A percentile compares a stretch with the other conserved stretches of the same genome.
Conservation (phyloP, 2,329 filamentous ascomycete species). For the Bertia moriformis region DNA sequence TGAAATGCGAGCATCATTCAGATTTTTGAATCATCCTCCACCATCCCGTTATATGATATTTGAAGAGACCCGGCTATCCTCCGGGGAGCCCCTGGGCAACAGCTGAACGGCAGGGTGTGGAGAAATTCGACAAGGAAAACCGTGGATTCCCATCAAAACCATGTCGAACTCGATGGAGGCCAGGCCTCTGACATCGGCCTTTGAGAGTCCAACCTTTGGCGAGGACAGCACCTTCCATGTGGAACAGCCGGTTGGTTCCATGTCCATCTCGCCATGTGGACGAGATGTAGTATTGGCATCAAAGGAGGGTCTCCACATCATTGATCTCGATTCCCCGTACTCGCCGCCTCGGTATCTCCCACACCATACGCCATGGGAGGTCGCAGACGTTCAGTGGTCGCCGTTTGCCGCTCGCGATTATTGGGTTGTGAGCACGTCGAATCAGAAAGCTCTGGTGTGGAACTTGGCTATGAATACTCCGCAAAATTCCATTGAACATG, state of each 20-base stretch:
- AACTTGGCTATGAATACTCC: slow-evolving; percentile 34
- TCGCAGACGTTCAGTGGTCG: slow-evolving; percentile 54
- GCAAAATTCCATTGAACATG: slow-evolving; percentile 37
- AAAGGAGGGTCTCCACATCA: slow-evolving; percentile 42
- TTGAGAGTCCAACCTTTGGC: background rate
- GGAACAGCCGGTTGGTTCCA: background rate
- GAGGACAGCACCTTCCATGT: slow-evolving; percentile 1
- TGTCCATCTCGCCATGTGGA: slow-evolving; percentile 14
- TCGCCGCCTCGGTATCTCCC: slow-evolving; percentile 45
- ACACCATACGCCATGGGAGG: slow-evolving; percentile 48
- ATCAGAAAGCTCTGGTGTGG: slow-evolving; percentile 52
- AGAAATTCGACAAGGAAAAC: no score
- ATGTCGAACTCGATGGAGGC: background rate
- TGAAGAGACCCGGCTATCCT: no score
- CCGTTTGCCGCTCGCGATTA: slow-evolving; percentile 45
- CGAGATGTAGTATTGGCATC: slow-evolving; percentile 51
- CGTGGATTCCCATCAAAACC: no score
- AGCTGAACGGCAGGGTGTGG: no score
- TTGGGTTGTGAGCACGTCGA: slow-evolving; percentile 51
- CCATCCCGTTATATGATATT: no score
- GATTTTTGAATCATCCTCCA: no score
- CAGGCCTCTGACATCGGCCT: background rate
- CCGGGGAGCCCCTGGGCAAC: no score
- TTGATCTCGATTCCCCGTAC: slow-evolving; percentile 49
- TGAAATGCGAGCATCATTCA: no score